Conservation (phyloP, 2,329 filamentous ascomycete genomes). For the Stachybotrys echinatus region DNA sequence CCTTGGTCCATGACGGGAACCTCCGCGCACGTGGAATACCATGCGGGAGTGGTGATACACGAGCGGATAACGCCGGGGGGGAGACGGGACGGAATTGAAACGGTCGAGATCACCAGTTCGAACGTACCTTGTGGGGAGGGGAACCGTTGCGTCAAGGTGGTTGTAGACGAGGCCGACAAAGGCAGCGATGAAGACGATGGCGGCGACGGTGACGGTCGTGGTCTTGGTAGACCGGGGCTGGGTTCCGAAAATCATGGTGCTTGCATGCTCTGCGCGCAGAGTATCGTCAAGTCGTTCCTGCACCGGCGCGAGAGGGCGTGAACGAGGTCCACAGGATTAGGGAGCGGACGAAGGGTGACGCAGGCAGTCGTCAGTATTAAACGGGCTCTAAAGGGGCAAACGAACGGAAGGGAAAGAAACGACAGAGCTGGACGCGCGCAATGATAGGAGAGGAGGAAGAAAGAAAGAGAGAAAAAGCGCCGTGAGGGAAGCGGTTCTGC, state of each 20-base stretch:
- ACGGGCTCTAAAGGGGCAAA: neutral
- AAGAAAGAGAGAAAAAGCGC: neutral
- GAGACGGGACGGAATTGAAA: neutral
- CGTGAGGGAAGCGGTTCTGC: neutral
- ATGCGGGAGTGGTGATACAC: neutral
- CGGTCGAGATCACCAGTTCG: neutral
- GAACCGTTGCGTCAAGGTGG: constrained; percentile 22
- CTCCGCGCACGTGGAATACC: neutral
- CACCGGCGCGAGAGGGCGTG: constrained; percentile 1
- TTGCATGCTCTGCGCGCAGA: constrained; percentile 13
- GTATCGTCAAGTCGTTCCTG: neutral
- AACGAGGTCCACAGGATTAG: constrained; percentile 2
- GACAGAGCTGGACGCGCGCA: neutral
- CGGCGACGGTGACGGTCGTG: constrained; percentile 20
- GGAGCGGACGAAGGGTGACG: constrained; percentile 1
- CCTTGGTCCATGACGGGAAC: no score
- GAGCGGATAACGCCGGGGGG: neutral
- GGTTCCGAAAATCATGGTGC: constrained; percentile 20
- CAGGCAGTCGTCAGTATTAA: neutral
- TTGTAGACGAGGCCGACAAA: constrained; percentile 25
- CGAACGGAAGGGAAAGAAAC: neutral
- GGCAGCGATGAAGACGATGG: constrained; percentile 24
- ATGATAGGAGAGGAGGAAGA: neutral
- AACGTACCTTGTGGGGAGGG: constrained; percentile 12
- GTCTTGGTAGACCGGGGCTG: constrained; percentile 23